Conservation (phyloP, 208 protist genomes). For the Leptomonas pyrrhocoris region DNA sequence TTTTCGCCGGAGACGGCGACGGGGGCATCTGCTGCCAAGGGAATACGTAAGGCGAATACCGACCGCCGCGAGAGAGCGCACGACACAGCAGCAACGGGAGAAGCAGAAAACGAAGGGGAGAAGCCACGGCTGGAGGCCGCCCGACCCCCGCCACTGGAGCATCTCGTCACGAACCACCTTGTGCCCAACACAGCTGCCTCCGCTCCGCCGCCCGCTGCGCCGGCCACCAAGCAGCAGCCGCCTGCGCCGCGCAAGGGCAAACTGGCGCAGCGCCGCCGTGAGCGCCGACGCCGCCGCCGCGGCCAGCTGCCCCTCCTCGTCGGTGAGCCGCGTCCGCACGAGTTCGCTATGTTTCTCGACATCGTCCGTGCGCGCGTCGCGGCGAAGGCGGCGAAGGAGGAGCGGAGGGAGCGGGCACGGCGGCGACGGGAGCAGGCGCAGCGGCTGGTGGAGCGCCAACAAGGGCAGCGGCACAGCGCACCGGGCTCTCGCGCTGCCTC, state of each 20-base stretch:
- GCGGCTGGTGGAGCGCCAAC: conserved; percentile 19
- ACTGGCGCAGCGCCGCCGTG: conserved; percentile 18
- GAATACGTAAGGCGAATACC: too few relatives aligned
- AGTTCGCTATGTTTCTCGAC: conserved; percentile 41
- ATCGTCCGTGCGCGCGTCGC: conserved; percentile 28
- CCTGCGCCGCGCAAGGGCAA: neutral
- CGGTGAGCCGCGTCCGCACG: conserved; percentile 41
- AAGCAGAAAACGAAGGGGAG: neutral
- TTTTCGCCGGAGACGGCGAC: neutral
- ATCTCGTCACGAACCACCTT: neutral
- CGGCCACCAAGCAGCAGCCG: neutral
- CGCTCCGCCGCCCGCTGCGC: neutral
- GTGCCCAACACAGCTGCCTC: neutral
- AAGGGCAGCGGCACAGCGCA: conserved; percentile 19
- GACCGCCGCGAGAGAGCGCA: too few relatives aligned
- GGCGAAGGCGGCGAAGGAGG: conserved; percentile 23
- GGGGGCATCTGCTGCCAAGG: neutral
- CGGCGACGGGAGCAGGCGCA: conserved; percentile 12
- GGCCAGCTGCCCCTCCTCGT: conserved; percentile 51
- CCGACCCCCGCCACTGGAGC: neutral
- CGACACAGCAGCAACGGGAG: neutral
- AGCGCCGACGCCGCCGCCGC: conserved; percentile 26
- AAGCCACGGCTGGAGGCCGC: neutral
- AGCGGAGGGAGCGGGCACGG: conserved; percentile 7
- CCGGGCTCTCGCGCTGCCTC: conserved; percentile 1